These are phyloP conservation scores for Backusella circina DNA, from an alignment of 192 early-diverging fungal genomes.

Conservation along the genomic window DNA sequence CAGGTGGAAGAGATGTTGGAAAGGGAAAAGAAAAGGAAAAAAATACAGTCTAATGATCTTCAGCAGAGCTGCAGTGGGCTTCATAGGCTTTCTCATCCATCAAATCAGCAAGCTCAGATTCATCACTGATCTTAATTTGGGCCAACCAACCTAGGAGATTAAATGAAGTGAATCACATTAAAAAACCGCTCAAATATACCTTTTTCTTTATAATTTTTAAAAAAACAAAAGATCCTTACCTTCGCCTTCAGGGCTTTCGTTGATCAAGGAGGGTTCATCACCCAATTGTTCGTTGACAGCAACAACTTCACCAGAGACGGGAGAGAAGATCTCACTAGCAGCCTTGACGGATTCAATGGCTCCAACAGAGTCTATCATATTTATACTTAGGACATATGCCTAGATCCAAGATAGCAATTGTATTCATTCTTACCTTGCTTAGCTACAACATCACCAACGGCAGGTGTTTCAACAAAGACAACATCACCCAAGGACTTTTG, in stretches of 20 bases:
- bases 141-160: constrained; percentile 78
- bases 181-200: neutral
- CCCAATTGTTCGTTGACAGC: constrained; percentile 68
- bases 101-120: constrained; percentile 67
- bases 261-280: constrained; percentile 75
- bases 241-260: constrained; percentile 66
- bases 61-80: constrained; percentile 41
- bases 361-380: constrained; percentile 58
- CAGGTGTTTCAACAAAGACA: constrained; percentile 88
- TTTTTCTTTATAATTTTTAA: neutral
- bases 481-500: constrained; percentile 91
- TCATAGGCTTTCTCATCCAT: constrained; percentile 71
- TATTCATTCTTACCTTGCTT: constrained; percentile 47
- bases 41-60: constrained; percentile 25
- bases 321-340: constrained; percentile 87
- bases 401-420: neutral
- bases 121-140: constrained; percentile 78
- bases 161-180: constrained; percentile 7
- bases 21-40: neutral
- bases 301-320: constrained; percentile 78
- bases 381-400: neutral
- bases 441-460: constrained; percentile 59
- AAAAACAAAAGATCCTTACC: constrained; percentile 43
- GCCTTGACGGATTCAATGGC: constrained; percentile 96
- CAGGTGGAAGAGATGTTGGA: neutral